Evolutionary conservation across 257 asterid genomes (phyloP).

Genomic region (Schizonepeta tenuifolia): DNA sequence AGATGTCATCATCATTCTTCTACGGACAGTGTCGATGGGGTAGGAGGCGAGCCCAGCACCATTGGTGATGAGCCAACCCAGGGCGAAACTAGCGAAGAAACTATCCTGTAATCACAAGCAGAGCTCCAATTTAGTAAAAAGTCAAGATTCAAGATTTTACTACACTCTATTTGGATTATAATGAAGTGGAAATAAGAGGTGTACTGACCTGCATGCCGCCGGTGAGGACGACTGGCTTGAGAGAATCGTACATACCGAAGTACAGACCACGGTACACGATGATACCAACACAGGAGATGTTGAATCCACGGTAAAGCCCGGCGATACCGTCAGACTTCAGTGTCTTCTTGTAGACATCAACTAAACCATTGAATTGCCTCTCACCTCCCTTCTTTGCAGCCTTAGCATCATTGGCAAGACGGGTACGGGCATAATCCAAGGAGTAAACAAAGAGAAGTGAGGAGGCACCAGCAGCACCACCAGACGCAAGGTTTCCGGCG

Average conservation of each 20-base stretch:
- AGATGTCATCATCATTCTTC: slow-evolving; percentile 99
- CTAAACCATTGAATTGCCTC: slow-evolving; percentile 83
- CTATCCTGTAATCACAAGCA: slow-evolving; percentile 68
- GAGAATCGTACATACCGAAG: slow-evolving; percentile 84
- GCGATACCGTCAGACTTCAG: slow-evolving; percentile 75
- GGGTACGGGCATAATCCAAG: slow-evolving; percentile 93
- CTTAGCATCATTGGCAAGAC: slow-evolving; percentile 93
- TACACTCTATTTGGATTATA: no score
- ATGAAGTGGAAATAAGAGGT: not conserved
- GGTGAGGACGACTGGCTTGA: slow-evolving; percentile 83
- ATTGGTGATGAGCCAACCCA: slow-evolving; percentile 91
- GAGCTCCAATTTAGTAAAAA: not conserved
- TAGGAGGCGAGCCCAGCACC: slow-evolving; percentile 95
- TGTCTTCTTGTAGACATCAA: slow-evolving; percentile 84
- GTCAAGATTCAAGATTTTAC: not conserved
- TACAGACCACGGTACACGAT: slow-evolving; percentile 88
- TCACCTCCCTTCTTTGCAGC: slow-evolving; percentile 93
- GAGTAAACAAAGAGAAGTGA: slow-evolving; percentile 86
- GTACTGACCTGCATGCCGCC: slow-evolving; percentile 72
- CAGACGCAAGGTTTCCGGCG: slow-evolving; percentile 90
- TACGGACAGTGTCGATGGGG: slow-evolving; percentile 87
- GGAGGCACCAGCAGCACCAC: slow-evolving; percentile 98
- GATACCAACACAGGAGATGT: slow-evolving; percentile 89
- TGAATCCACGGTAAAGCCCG: slow-evolving; percentile 93
- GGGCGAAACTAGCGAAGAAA: slow-evolving; percentile 92